phyloP scores from a whole-genome alignment of 2,329 filamentous ascomycete genomes.

The Sclerotinia glacialis region DNA sequence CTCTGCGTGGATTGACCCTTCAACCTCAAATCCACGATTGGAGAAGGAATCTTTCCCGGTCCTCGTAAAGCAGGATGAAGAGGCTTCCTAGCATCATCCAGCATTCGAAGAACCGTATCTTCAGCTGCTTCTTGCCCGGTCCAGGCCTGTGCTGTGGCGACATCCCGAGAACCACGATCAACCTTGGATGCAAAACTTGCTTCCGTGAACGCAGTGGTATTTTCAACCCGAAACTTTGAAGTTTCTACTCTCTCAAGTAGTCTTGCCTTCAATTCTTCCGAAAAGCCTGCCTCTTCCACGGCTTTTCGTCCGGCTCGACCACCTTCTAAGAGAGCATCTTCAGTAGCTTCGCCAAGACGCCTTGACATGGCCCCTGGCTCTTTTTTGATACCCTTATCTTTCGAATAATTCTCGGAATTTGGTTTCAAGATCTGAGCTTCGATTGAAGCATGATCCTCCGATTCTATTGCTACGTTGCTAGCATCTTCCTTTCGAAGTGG shows the following conservation, averaged over 20 bases:
- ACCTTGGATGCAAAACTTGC: slow-evolving; percentile 54
- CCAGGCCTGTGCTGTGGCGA: slow-evolving; percentile 71
- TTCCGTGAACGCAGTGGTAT: slow-evolving; percentile 49
- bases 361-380: slow-evolving; percentile 48
- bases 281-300: slow-evolving; percentile 61
- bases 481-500: slow-evolving; percentile 30
- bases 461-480: slow-evolving; percentile 24
- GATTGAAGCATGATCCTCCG: slow-evolving; percentile 22
- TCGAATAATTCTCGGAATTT: slow-evolving; percentile 5
- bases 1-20: slow-evolving; percentile 43
- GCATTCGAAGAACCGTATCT: slow-evolving; percentile 80
- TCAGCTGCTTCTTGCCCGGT: slow-evolving; percentile 69
- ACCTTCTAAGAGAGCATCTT: slow-evolving; percentile 58
- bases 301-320: slow-evolving; percentile 59
- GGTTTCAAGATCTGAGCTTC: slow-evolving; percentile 25
- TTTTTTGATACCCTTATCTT: neutral
- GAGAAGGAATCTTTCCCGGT: slow-evolving; percentile 44
- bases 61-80: slow-evolving; percentile 52
- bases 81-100: slow-evolving; percentile 74
- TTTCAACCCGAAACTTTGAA: slow-evolving; percentile 51
- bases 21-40: slow-evolving; percentile 54
- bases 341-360: slow-evolving; percentile 60
- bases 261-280: slow-evolving; percentile 58
- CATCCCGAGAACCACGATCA: slow-evolving; percentile 64
- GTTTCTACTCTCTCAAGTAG: slow-evolving; percentile 56